Evolutionary conservation across 1,284 basidiomycete species (phyloP), one percentile per base, ranked within the genome.

Genomic region (Irpex rosettiformis): DNA sequence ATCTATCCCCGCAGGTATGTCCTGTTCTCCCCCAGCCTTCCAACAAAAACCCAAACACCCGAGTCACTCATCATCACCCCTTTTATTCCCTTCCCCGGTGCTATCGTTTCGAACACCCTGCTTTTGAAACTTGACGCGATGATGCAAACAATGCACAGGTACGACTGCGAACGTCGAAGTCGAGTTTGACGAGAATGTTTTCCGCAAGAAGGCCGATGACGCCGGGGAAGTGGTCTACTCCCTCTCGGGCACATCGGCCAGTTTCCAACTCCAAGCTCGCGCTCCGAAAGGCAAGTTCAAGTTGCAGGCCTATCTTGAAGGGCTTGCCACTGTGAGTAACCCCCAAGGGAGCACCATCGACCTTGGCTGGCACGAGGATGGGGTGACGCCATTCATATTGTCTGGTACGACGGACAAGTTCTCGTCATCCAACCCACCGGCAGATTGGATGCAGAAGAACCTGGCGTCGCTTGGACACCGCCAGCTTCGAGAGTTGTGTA

Each of bases 1-100:
- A 22, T n/a, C 52, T 4, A 40, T 61, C 18, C 42, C 47, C 4
- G 29, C 60, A 58, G 60, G 60, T 61, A 18, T 13, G 48, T 49
- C 18, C 11, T 55, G 25, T 24, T 43, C 27, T 18, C n/a, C 22
- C n/a, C 29, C 16, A 24, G 8, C 8, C 22, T 8, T 54, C 52
- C 18, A 52, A 21, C n/a, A n/a, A n/a, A n/a, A n/a, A n/a, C n/a
- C n/a, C n/a, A n/a, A n/a, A n/a, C n/a, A n/a, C n/a, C n/a, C n/a
- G n/a, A 28, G 11, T 11, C 49, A 52, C 25, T 7, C 7, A 52
- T 52, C 18, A 11, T 30, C 29, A n/a, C 7, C 49, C 11, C 18
- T 11, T 7, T 52, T 13, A 13, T 22, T 11, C 24, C 6, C 18
- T 52, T 18, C 49, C 22, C 22, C n/a, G n/a, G n/a, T n/a, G n/a